Evolutionary conservation across 2,329 filamentous ascomycete genomes (phyloP).

Genomic region (Thermomyces lanuginosus): DNA sequence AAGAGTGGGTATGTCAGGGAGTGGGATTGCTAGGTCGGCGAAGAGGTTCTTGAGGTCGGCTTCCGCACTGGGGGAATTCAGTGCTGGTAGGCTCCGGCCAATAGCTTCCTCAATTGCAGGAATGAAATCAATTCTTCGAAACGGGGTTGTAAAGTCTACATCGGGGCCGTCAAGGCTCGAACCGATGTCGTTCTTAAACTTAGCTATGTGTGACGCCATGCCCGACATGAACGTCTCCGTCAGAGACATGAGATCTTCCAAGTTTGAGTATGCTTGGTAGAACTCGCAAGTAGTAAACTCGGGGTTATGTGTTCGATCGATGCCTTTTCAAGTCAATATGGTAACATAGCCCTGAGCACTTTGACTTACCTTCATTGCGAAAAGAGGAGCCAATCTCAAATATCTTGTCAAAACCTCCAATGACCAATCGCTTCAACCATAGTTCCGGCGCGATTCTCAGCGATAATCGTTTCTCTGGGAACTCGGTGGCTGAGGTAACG

Average conservation of each 20-base stretch:
- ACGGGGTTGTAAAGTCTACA: constrained; percentile 42
- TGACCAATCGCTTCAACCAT: constrained; percentile 80
- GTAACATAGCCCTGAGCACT: background rate
- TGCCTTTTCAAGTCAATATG: constrained; percentile 16
- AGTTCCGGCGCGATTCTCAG: constrained; percentile 86
- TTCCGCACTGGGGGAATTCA: constrained; percentile 39
- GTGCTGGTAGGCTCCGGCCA: constrained; percentile 47
- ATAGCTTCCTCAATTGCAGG: constrained; percentile 57
- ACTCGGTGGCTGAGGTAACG: constrained; percentile 59
- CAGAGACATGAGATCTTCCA: constrained; percentile 55
- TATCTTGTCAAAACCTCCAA: constrained; percentile 73
- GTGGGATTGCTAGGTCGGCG: constrained; percentile 29
- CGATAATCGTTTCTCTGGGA: constrained; percentile 53
- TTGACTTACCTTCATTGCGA: constrained; percentile 59
- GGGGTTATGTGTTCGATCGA: constrained; percentile 85
- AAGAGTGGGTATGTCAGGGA: constrained; percentile 40
- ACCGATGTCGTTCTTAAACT: constrained; percentile 20
- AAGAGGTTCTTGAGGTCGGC: constrained; percentile 43
- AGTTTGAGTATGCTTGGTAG: constrained; percentile 69
- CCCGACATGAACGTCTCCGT: constrained; percentile 56
- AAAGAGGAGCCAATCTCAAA: constrained; percentile 91
- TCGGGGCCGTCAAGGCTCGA: constrained; percentile 32
- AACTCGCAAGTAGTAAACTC: constrained; percentile 98
- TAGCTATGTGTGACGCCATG: constrained; percentile 38
- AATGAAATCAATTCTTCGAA: constrained; percentile 62